Evolutionary conservation across 1,284 basidiomycete genomes (phyloP).

Genomic region (Naganishia albida): DNA sequence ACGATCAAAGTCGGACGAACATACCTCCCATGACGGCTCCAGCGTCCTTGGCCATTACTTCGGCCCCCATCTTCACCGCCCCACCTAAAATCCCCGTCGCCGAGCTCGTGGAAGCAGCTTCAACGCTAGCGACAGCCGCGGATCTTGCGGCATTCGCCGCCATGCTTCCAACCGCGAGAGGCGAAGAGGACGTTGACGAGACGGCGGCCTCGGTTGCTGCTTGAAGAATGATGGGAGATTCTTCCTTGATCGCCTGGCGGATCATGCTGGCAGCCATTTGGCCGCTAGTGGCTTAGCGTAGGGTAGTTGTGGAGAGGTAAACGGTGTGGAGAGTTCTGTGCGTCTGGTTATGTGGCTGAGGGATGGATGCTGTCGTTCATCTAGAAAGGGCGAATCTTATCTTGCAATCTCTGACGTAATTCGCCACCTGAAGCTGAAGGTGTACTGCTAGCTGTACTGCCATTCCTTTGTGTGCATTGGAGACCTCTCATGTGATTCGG

Average conservation of each 20-base stretch:
- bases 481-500: too few relatives aligned
- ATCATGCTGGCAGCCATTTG: conserved; percentile 20
- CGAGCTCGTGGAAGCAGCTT: neutral
- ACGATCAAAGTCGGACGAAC: neutral
- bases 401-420: too few relatives aligned
- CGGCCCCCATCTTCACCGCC: conserved; percentile 2
- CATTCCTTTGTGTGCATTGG: too few relatives aligned
- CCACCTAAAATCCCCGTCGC: neutral
- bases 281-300: too few relatives aligned
- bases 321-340: neutral
- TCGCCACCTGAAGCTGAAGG: too few relatives aligned
- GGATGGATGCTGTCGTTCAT: too few relatives aligned
- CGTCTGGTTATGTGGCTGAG: neutral
- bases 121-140: conserved; percentile 8
- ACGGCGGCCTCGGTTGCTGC: conserved; percentile 16
- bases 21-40: conserved; percentile 2
- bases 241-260: conserved; percentile 24
- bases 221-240: conserved; percentile 16
- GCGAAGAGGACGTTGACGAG: neutral
- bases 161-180: conserved; percentile 7
- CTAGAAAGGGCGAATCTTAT: too few relatives aligned
- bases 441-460: too few relatives aligned
- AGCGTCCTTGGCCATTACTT: conserved; percentile 7
- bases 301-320: neutral
- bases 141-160: conserved; percentile 10